Evolutionary conservation across 345 rosid species (phyloP).

Genomic region (Murraya koenigii): DNA sequence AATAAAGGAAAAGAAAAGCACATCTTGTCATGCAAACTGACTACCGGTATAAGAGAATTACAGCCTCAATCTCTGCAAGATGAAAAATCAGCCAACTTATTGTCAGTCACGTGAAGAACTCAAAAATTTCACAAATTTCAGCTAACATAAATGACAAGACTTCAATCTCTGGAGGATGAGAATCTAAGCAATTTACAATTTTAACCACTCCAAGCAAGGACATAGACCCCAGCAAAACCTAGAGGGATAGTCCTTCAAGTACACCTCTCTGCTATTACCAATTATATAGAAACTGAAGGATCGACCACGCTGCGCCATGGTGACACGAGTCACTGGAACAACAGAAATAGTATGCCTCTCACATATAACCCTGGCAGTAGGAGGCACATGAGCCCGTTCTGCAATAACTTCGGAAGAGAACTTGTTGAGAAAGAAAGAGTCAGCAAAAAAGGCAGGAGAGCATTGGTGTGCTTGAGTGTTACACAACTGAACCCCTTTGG

Average conservation of each 20-base stretch:
- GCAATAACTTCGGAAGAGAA: slow-evolving; percentile 90
- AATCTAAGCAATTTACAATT: slow-evolving; percentile 29
- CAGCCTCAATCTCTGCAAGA: background rate
- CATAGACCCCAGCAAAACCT: slow-evolving; percentile 95
- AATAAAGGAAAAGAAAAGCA: background rate
- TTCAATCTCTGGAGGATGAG: background rate
- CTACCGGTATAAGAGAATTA: background rate
- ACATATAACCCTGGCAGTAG: slow-evolving; percentile 75
- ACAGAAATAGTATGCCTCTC: slow-evolving; percentile 87
- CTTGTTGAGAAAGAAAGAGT: slow-evolving; percentile 83
- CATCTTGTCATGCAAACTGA: background rate
- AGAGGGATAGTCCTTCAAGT: slow-evolving; percentile 85
- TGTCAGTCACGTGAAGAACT: background rate
- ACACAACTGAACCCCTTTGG: slow-evolving; percentile 88
- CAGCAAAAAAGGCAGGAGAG: slow-evolving; percentile 86
- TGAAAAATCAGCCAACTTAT: background rate
- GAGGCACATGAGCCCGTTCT: slow-evolving; percentile 64
- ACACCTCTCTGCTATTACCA: slow-evolving; percentile 82
- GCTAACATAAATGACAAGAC: background rate
- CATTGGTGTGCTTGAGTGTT: slow-evolving; percentile 94
- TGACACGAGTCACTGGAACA: slow-evolving; percentile 86
- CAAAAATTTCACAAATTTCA: background rate
- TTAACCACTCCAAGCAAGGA: slow-evolving; percentile 92
- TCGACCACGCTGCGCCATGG: slow-evolving; percentile 71
- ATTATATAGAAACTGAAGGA: slow-evolving; percentile 84